Evolutionary conservation across 176 grass and related monocot species (phyloP), one percentile per base, ranked within the genome.

Genomic region (Poa pratensis): DNA sequence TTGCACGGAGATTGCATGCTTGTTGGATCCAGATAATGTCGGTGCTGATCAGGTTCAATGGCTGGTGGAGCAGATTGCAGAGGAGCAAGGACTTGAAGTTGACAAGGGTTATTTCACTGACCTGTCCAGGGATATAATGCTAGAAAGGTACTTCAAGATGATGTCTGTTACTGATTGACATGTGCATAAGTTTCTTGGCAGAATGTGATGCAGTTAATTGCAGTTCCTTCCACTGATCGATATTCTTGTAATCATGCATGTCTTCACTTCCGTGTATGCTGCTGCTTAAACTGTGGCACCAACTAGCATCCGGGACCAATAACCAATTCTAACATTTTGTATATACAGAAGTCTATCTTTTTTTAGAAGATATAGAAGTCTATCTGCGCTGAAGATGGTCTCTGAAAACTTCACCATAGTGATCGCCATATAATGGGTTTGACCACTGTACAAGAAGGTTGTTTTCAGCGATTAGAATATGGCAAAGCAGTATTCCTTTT

Each of bases 31-130:
- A 4, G 82, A 70, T 54, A 79, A 69, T 70, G 87, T 90, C 5
- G 73, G 85, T 17, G 72, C 89, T 0, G 78, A 87, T 80, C 87
- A 88, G 68, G 73, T 97, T 86, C 94, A 97, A 45, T 82, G 32
- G 4, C 82, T 72, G 30, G 90, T 97, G 20, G 92, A 92, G 77
- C 86, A 73, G 78, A 88, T 89, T 73, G 82, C 87, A 9, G 73
- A 37, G 14, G 87, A 92, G 16, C 87, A 90, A 75, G 94, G 89
- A 4, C 88, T 94, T 43, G 84, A 78, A 57, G 92, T 94, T 48
- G 94, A 90, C 35, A 86, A 90, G 58, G 94, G 92, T 1, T 97
- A 97, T 80, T 92, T 43, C 84, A 97, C 94, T n/a, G 94, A 97
- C 48, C 39, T 92, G 24, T 83, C 94, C 55, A 86, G 88, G 82